phyloP scores from a whole-genome alignment of 768 basidiomycete genomes.

The Saitozyma podzolica region DNA sequence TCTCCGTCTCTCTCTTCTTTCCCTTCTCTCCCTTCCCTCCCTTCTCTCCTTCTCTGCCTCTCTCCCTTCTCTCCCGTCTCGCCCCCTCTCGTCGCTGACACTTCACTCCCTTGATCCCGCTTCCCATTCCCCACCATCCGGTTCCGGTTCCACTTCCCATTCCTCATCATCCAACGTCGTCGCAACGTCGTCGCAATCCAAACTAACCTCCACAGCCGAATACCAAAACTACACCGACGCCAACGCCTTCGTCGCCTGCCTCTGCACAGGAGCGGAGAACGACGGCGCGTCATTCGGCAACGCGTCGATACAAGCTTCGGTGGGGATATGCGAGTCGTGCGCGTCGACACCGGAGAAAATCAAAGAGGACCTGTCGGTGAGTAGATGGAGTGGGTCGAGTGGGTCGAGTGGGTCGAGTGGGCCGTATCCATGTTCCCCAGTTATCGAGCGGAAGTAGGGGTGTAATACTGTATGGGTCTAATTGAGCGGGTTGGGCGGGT shows the following conservation, averaged over 20 bases:
- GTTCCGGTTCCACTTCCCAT: not conserved
- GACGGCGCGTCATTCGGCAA: slow-evolving; percentile 17
- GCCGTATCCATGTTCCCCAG: no score
- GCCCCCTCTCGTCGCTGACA: not conserved
- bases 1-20: not conserved
- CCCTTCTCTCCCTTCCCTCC: no score
- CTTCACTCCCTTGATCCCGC: not conserved
- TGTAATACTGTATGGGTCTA: no score
- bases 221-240: slow-evolving; percentile 21
- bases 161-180: not conserved
- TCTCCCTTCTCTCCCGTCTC: not conserved
- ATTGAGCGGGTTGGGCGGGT: no score
- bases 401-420: no score
- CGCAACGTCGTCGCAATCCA: no score
- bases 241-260: slow-evolving; percentile 32
- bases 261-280: slow-evolving; percentile 24
- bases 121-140: not conserved
- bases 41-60: no score
- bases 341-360: slow-evolving; percentile 17
- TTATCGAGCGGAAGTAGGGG: no score
- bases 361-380: slow-evolving; percentile 26
- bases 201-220: slow-evolving; percentile 11
- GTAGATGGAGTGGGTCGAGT: not conserved
- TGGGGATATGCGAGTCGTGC: slow-evolving; percentile 29
- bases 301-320: slow-evolving; percentile 11